A percentile compares a stretch with the other conserved stretches of the same genome.
These are phyloP conservation scores for Diospyros lotus DNA, from an alignment of 148 eudicot species.

Conservation along the genomic window DNA sequence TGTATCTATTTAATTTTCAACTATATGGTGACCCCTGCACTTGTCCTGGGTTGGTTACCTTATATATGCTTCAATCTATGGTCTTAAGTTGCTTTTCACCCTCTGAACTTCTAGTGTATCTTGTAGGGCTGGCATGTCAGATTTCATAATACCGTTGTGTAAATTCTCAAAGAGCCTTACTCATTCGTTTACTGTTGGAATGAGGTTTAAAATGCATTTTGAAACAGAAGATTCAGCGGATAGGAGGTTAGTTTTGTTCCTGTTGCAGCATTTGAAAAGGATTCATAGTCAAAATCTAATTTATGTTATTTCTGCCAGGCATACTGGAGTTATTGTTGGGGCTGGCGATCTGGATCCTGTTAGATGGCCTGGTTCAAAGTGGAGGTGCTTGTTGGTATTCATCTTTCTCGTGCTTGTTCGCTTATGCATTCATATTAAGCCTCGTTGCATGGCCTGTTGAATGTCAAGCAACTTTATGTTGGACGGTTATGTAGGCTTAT, in stretches of 20 bases:
- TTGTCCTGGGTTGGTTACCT: too few relatives aligned
- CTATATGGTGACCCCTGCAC: too few relatives aligned
- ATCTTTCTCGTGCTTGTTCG: not conserved
- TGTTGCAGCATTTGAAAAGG: not conserved
- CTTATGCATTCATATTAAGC: not conserved
- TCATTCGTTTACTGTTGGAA: slow-evolving; percentile 49
- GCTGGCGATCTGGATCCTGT: slow-evolving; percentile 70
- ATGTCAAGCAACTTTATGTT: too few relatives aligned
- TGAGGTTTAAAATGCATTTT: slow-evolving; percentile 78
- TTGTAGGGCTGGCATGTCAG: slow-evolving; percentile 72
- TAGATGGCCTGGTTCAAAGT: slow-evolving; percentile 93
- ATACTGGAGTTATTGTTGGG: slow-evolving; percentile 75
- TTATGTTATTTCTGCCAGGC: slow-evolving; percentile 37
- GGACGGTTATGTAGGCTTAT: too few relatives aligned
- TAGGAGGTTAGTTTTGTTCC: slow-evolving; percentile 47
- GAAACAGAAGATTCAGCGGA: slow-evolving; percentile 89
- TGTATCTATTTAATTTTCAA: too few relatives aligned
- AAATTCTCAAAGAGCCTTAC: slow-evolving; percentile 67
- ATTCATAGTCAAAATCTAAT: slow-evolving; percentile 9
- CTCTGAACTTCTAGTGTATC: slow-evolving; percentile 4
- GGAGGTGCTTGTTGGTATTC: slow-evolving; percentile 90
- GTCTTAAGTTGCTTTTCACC: not conserved
- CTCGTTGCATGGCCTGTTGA: too few relatives aligned
- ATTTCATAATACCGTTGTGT: slow-evolving; percentile 61
- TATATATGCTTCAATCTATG: too few relatives aligned